Evolutionary conservation across 1,139 yeast species (phyloP).

Genomic region (Protomyces inundatus): DNA sequence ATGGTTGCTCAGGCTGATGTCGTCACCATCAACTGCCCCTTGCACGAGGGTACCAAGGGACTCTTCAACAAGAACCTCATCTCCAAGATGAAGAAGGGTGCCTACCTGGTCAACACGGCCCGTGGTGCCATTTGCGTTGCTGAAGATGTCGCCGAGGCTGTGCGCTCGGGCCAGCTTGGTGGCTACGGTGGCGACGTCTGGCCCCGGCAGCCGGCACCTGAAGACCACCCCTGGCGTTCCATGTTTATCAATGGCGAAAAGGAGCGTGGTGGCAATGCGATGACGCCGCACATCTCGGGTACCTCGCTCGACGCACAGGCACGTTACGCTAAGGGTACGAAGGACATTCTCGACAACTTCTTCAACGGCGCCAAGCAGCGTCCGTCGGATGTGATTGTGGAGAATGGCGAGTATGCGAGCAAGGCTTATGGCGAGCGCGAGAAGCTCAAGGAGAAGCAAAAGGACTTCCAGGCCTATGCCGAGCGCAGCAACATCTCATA

Average conservation of each 20-base stretch:
- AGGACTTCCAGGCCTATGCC: conserved; percentile 21
- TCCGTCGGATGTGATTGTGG: conserved; percentile 67
- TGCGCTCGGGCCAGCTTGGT: conserved; percentile 59
- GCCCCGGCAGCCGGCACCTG: conserved; percentile 76
- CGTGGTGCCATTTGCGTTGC: conserved; percentile 75
- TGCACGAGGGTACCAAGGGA: conserved; percentile 65
- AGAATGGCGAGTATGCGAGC: conserved; percentile 68
- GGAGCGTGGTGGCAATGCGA: conserved; percentile 72
- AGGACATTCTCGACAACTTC: conserved; percentile 58
- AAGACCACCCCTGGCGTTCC: conserved; percentile 69
- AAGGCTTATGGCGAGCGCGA: conserved; percentile 54
- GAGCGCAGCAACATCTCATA: conserved; percentile 16
- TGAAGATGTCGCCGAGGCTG: conserved; percentile 70
- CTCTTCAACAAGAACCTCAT: conserved; percentile 62
- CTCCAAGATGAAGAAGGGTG: conserved; percentile 69
- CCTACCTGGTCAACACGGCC: conserved; percentile 77
- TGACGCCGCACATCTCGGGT: conserved; percentile 81
- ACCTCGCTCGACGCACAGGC: conserved; percentile 75
- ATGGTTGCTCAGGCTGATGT: conserved; percentile 65
- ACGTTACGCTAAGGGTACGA: conserved; percentile 66
- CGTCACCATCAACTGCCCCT: conserved; percentile 73
- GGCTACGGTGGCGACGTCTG: conserved; percentile 87
- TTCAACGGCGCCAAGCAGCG: conserved; percentile 61
- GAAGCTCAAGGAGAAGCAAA: conserved; percentile 18
- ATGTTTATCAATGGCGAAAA: conserved; percentile 48